Percentiles rank a stretch among this genome's conserved stretches.
phyloP scores from a whole-genome alignment of 2,329 filamentous ascomycete species.

The Colletotrichum eremochloae region DNA sequence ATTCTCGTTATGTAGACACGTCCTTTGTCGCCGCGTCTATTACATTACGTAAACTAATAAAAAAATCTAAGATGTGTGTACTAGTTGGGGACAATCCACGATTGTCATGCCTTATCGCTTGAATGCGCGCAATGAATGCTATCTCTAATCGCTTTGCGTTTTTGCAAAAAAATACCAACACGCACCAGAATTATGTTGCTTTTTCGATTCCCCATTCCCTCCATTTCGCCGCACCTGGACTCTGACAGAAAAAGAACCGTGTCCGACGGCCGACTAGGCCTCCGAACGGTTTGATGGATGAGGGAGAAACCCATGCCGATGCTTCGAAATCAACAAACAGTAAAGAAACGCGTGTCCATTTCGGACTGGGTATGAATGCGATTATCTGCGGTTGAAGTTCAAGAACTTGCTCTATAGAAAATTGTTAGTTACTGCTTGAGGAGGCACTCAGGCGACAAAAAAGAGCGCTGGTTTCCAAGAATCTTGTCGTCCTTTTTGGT shows the following conservation, averaged over 20 bases:
- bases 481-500: no score
- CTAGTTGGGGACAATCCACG: not conserved
- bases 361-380: not conserved
- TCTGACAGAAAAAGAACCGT: not conserved
- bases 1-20: not conserved
- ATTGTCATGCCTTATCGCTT: not conserved
- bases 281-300: not conserved
- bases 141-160: slow-evolving; percentile 15
- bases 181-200: not conserved
- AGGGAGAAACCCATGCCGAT: slow-evolving; percentile 4
- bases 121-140: slow-evolving; percentile 16
- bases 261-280: not conserved
- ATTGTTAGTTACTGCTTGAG: not conserved
- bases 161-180: not conserved
- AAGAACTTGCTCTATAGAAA: slow-evolving; percentile 60
- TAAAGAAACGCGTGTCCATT: not conserved
- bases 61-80: slow-evolving; percentile 10
- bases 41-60: slow-evolving; percentile 31
- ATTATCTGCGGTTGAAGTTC: slow-evolving; percentile 66
- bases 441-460: no score
- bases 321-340: slow-evolving; percentile 26
- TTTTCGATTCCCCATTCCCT: not conserved
- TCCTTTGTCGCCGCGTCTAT: slow-evolving; percentile 13
- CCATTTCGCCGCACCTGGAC: not conserved
- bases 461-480: no score